phyloP scores from a whole-genome alignment of 2,329 filamentous ascomycete species.

The Phialophora tarda region DNA sequence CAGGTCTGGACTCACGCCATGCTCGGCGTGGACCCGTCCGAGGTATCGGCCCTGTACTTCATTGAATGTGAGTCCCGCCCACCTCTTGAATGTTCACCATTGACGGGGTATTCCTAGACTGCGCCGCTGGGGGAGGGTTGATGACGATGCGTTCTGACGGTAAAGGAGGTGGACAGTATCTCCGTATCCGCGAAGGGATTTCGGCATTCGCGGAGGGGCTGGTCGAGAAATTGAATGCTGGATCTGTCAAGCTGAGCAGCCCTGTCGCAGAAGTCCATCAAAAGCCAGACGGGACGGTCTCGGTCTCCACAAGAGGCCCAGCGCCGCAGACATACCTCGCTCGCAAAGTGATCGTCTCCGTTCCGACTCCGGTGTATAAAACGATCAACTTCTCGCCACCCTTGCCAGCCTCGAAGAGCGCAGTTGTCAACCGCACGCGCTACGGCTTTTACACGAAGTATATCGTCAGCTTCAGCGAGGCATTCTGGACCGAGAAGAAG shows the following conservation, averaged over 20 bases:
- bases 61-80: constrained; percentile 49
- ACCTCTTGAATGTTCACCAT: background rate
- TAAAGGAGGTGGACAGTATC: constrained; percentile 60
- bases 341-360: constrained; percentile 56
- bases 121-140: constrained; percentile 59
- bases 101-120: constrained; percentile 43
- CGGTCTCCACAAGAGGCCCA: constrained; percentile 21
- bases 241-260: constrained; percentile 39
- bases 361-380: constrained; percentile 55
- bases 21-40: constrained; percentile 57
- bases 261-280: constrained; percentile 46
- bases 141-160: constrained; percentile 59
- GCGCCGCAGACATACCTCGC: constrained; percentile 43
- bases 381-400: constrained; percentile 56
- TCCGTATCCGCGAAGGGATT: constrained; percentile 57
- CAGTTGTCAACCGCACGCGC: constrained; percentile 44
- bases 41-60: constrained; percentile 60
- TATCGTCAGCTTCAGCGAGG: constrained; percentile 51
- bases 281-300: constrained; percentile 35
- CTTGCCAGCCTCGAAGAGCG: constrained; percentile 52
- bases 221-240: constrained; percentile 44
- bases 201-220: constrained; percentile 51
- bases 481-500: constrained; percentile 51
- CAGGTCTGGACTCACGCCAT: constrained; percentile 52
- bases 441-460: constrained; percentile 61